Conservation (phyloP, 108 stramenopile species). For the Aureococcus anophagefferens region DNA sequence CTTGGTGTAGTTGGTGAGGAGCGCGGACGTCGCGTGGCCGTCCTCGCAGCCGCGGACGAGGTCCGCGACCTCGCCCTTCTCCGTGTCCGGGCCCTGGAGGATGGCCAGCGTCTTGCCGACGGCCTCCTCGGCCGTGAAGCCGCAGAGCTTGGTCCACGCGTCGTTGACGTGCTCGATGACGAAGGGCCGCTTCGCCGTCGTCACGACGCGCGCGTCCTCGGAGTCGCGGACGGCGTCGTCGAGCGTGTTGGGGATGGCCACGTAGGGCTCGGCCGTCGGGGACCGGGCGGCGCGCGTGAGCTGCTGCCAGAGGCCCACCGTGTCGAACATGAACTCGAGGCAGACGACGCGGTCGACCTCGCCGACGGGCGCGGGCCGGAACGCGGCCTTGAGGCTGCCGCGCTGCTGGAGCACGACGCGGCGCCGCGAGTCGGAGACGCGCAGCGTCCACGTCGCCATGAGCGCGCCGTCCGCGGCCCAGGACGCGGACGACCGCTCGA, state of each 20-base stretch:
- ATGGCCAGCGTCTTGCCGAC: slow-evolving; percentile 45
- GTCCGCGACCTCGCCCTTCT: slow-evolving; percentile 38
- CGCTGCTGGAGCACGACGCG: too few species aligned
- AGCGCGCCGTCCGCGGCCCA: too few species aligned
- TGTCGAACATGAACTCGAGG: background rate
- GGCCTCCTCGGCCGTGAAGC: slow-evolving; percentile 47
- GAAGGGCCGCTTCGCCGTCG: slow-evolving; percentile 49
- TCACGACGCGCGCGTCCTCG: slow-evolving; percentile 32
- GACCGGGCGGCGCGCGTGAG: background rate
- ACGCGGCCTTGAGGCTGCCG: too few species aligned
- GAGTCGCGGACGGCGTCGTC: background rate
- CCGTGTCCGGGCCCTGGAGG: slow-evolving; percentile 49
- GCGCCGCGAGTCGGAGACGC: too few species aligned
- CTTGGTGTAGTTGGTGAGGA: slow-evolving; percentile 64
- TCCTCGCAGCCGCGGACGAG: slow-evolving; percentile 41
- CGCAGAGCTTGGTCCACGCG: slow-evolving; percentile 63
- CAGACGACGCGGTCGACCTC: too few species aligned
- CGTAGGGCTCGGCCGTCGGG: background rate
- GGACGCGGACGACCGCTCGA: too few species aligned
- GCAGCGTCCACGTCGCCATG: too few species aligned
- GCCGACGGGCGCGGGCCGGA: too few species aligned
- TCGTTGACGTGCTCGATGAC: slow-evolving; percentile 55
- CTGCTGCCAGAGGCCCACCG: background rate
- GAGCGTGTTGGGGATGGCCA: background rate
- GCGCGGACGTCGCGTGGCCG: slow-evolving; percentile 54